These are phyloP conservation scores for Yamadazyma nakazawae DNA, from an alignment of 805 yeast genomes.

Conservation along the genomic window DNA sequence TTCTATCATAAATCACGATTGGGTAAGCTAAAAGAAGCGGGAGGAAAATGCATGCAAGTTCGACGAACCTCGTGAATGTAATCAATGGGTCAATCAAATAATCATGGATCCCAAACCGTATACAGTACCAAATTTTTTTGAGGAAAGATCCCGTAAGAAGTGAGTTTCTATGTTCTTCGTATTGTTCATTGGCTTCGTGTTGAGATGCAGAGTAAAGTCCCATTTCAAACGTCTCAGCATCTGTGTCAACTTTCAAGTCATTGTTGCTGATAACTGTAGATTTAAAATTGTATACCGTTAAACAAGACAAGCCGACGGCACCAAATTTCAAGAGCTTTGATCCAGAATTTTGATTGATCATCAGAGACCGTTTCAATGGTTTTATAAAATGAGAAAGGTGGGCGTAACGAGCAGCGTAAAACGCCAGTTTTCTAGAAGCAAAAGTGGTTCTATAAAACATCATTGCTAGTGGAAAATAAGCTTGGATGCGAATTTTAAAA, in stretches of 20 bases:
- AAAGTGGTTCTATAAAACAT: neutral
- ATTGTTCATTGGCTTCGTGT: conserved; percentile 45
- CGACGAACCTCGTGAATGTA: conserved; percentile 66
- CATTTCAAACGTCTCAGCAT: conserved; percentile 66
- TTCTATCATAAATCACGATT: conserved; percentile 53
- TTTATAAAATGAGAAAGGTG: neutral
- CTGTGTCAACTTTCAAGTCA: conserved; percentile 41
- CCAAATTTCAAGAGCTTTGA: conserved; percentile 3
- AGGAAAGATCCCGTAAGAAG: conserved; percentile 18
- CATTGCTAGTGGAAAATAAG: neutral
- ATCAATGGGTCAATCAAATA: conserved; percentile 65
- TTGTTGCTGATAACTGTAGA: conserved; percentile 26
- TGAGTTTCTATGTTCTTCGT: conserved; percentile 28
- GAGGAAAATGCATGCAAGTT: conserved; percentile 60
- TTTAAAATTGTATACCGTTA: conserved; percentile 8
- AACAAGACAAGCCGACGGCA: conserved; percentile 9
- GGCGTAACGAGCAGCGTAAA: neutral
- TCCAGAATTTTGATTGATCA: neutral
- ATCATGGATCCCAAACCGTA: conserved; percentile 48
- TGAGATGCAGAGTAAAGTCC: conserved; percentile 63
- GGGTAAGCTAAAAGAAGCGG: conserved; percentile 74
- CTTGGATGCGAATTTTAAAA: neutral
- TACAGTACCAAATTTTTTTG: conserved; percentile 31
- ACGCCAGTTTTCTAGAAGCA: neutral
- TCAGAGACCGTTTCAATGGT: neutral